Conservation (phyloP, 1,139 yeast species). For the Debaryomyces robertsiae region DNA sequence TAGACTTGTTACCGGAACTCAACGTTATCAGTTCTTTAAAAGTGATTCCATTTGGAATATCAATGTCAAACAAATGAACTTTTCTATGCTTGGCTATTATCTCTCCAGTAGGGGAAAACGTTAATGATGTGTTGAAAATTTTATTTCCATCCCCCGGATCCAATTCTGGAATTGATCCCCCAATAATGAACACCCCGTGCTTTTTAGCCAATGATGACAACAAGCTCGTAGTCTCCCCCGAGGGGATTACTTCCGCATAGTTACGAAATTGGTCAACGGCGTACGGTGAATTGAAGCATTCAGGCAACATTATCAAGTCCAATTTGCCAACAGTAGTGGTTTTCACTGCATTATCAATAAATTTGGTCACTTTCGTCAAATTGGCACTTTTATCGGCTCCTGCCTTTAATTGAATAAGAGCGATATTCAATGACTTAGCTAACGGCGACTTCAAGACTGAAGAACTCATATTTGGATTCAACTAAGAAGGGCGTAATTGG, state of each 20-base stretch:
- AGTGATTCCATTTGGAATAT: conserved; percentile 67
- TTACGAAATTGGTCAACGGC: conserved; percentile 77
- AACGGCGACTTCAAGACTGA: conserved; percentile 37
- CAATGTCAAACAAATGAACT: conserved; percentile 82
- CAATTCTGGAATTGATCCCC: conserved; percentile 29
- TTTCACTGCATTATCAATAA: conserved; percentile 51
- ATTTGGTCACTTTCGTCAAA: conserved; percentile 52
- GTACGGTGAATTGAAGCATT: conserved; percentile 95
- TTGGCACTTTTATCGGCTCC: conserved; percentile 67
- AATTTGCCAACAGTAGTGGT: conserved; percentile 48
- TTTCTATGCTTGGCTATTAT: conserved; percentile 72
- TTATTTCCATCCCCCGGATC: conserved; percentile 15
- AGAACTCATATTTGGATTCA: conserved; percentile 8
- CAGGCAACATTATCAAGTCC: conserved; percentile 76
- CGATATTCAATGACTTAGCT: conserved; percentile 54
- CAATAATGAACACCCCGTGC: conserved; percentile 24
- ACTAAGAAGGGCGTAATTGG: neutral
- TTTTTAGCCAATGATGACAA: conserved; percentile 26
- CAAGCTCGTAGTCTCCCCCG: conserved; percentile 23
- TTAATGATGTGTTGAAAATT: conserved; percentile 28
- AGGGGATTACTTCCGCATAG: conserved; percentile 26
- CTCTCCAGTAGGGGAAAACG: conserved; percentile 57
- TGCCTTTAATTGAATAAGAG: conserved; percentile 76
- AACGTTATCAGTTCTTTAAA: conserved; percentile 72
- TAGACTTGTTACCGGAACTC: conserved; percentile 63